Evolutionary conservation across 2,329 filamentous ascomycete genomes (phyloP).

Genomic region (Thelonectria blattea): DNA sequence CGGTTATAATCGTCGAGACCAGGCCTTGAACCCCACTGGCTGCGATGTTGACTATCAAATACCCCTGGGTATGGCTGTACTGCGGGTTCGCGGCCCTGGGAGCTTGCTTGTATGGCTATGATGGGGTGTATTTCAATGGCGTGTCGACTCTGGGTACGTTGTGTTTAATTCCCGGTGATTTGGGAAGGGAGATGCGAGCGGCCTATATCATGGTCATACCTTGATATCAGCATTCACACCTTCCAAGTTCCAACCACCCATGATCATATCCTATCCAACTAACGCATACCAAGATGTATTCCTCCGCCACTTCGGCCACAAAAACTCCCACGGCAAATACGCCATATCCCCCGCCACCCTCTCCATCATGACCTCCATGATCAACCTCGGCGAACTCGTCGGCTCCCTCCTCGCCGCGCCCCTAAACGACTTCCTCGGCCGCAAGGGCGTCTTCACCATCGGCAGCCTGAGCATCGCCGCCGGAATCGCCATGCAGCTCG

Average conservation of each 20-base stretch:
- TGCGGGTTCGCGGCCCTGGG: conserved; percentile 46
- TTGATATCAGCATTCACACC: neutral
- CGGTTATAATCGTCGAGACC: neutral
- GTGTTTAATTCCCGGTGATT: neutral
- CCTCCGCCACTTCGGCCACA: conserved; percentile 42
- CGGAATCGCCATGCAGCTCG: conserved; percentile 36
- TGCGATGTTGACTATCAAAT: conserved; percentile 32
- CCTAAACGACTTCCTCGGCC: conserved; percentile 44
- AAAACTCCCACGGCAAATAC: conserved; percentile 37
- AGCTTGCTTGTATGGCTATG: conserved; percentile 47
- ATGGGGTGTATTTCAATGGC: conserved; percentile 46
- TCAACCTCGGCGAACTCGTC: conserved; percentile 47
- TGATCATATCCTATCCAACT: too few species aligned
- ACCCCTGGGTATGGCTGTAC: conserved; percentile 42
- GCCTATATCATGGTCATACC: neutral
- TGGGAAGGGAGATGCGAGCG: neutral
- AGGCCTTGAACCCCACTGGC: neutral
- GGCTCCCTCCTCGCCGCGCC: conserved; percentile 45
- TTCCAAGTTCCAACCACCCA: too few species aligned
- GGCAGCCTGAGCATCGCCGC: conserved; percentile 39
- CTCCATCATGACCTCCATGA: conserved; percentile 45
- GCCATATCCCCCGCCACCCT: conserved; percentile 35
- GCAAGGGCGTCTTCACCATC: conserved; percentile 40
- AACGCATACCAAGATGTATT: conserved; percentile 38
- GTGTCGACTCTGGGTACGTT: conserved; percentile 41